phyloP scores from a whole-genome alignment of 495 filamentous ascomycete species.

The Penicillium malachiteum region DNA sequence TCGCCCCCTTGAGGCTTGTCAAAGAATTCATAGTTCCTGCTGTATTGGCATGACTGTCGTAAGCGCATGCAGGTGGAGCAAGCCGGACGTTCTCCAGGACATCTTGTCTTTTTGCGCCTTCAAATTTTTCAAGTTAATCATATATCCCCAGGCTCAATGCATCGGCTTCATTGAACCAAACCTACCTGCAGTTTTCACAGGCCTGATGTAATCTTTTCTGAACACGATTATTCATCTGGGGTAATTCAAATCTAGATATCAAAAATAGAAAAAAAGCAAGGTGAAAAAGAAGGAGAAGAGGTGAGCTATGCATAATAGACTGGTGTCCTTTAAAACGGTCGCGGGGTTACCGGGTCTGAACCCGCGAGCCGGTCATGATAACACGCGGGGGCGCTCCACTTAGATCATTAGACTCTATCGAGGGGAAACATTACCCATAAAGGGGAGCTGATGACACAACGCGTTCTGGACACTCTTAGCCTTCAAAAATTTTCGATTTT shows the following conservation, averaged over 20 bases:
- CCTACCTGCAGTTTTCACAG: constrained; percentile 43
- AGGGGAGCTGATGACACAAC: constrained; percentile 5
- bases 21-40: constrained; percentile 14
- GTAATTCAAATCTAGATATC: neutral
- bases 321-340: constrained; percentile 5
- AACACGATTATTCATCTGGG: constrained; percentile 17
- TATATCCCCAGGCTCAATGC: neutral
- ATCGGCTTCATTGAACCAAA: neutral
- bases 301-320: neutral
- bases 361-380: constrained; percentile 8
- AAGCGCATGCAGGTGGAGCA: constrained; percentile 45
- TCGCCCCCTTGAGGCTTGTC: constrained; percentile 12
- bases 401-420: neutral
- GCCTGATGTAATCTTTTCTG: constrained; percentile 33
- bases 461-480: neutral
- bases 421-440: constrained; percentile 4
- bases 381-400: constrained; percentile 8
- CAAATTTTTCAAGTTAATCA: neutral
- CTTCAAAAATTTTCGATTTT: too few relatives aligned
- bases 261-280: neutral
- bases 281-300: neutral
- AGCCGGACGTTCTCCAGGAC: constrained; percentile 43
- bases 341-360: constrained; percentile 22
- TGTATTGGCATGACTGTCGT: constrained; percentile 39
- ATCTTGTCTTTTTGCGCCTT: constrained; percentile 47